Conservation (phyloP, 2,329 filamentous ascomycete genomes). For the Epichloe elymi region DNA sequence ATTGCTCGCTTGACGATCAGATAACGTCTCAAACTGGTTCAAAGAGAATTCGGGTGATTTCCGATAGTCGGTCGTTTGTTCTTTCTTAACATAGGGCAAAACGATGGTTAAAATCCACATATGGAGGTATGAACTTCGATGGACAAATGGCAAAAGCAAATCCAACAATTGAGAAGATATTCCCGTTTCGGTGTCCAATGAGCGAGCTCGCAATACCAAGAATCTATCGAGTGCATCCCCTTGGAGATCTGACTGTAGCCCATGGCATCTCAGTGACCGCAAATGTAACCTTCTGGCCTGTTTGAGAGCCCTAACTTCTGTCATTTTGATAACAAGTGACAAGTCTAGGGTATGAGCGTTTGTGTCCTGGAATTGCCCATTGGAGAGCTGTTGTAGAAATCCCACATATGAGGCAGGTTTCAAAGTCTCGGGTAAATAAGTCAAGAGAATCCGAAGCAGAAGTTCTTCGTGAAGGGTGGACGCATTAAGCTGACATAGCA, state of each 20-base stretch:
- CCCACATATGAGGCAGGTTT: conserved; percentile 49
- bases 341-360: conserved; percentile 37
- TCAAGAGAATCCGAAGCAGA: conserved; percentile 59
- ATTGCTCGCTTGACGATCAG: conserved; percentile 44
- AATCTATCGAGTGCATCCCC: conserved; percentile 49
- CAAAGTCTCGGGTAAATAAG: conserved; percentile 60
- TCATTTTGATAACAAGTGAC: conserved; percentile 41
- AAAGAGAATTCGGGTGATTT: conserved; percentile 38
- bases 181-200: conserved; percentile 61
- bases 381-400: conserved; percentile 45
- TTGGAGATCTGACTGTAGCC: conserved; percentile 32
- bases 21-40: conserved; percentile 47
- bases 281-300: conserved; percentile 51
- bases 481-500: conserved; percentile 42
- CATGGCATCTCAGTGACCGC: conserved; percentile 39
- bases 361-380: conserved; percentile 29
- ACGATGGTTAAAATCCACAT: conserved; percentile 58
- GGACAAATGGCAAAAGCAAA: conserved; percentile 56
- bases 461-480: conserved; percentile 50
- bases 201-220: conserved; percentile 52
- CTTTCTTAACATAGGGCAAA: conserved; percentile 54
- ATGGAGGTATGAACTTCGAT: conserved; percentile 45
- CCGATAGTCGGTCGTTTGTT: conserved; percentile 55
- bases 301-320: conserved; percentile 50
- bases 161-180: conserved; percentile 52